These are phyloP conservation scores for Aquilaria malaccensis DNA, from an alignment of 345 rosid genomes.

Conservation along the genomic window DNA sequence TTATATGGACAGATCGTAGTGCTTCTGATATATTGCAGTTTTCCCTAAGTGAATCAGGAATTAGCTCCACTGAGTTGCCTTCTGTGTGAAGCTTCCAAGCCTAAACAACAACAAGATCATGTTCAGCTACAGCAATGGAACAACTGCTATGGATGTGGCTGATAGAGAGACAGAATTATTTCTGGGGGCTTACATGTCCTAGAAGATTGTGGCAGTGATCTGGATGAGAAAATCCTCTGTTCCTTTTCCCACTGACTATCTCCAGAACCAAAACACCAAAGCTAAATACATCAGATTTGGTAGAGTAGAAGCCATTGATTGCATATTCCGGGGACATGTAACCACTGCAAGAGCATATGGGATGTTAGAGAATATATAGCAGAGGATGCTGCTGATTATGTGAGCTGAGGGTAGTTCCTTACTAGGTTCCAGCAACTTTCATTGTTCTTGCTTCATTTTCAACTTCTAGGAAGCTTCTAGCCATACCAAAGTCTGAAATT, in stretches of 20 bases:
- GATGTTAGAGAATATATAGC: too few species aligned
- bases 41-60: not conserved
- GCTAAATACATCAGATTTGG: not conserved
- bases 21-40: not conserved
- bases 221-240: too few species aligned
- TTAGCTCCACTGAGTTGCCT: not conserved
- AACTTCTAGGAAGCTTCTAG: not conserved
- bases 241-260: too few species aligned
- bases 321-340: conserved; percentile 3
- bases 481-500: conserved; percentile 9
- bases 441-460: not conserved
- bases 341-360: too few species aligned
- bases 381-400: too few species aligned
- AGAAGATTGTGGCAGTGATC: too few species aligned
- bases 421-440: conserved; percentile 6
- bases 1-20: not conserved
- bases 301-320: not conserved
- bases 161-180: too few species aligned
- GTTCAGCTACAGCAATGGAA: too few species aligned
- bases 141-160: too few species aligned
- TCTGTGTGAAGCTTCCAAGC: conserved; percentile 4
- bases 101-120: not conserved
- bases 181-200: too few species aligned
- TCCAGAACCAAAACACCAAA: not conserved
- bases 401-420: not conserved